Conservation (phyloP, 192 early-diverging fungal genomes). For the Spizellomyces sp. region DNA sequence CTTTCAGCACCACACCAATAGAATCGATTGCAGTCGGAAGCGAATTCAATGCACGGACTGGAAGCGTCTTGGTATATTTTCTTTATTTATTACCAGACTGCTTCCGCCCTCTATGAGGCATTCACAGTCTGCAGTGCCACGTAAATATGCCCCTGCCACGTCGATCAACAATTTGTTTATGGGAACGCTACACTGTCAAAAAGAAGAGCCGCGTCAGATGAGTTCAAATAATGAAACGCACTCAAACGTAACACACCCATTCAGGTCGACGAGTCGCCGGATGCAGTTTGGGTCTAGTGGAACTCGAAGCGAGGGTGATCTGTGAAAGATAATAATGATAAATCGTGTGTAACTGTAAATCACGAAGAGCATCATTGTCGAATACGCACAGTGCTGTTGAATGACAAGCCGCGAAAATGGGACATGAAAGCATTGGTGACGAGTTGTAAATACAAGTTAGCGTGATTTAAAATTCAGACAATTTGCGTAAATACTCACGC, state of each 20-base stretch:
- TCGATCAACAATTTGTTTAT: too few relatives aligned
- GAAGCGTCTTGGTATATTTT: neutral
- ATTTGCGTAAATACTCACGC: conserved; percentile 21
- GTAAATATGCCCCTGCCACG: too few relatives aligned
- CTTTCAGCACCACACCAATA: too few relatives aligned
- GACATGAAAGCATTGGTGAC: neutral
- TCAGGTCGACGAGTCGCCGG: too few relatives aligned
- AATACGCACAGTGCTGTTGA: conserved; percentile 41
- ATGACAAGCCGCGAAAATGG: neutral
- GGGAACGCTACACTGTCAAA: too few relatives aligned
- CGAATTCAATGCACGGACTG: neutral
- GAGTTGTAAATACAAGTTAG: neutral
- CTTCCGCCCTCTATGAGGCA: neutral
- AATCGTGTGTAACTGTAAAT: too few relatives aligned
- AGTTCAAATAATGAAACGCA: too few relatives aligned
- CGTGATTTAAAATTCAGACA: neutral
- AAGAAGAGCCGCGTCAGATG: too few relatives aligned
- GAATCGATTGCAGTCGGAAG: too few relatives aligned
- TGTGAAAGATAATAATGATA: neutral
- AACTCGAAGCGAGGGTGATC: conserved; percentile 56
- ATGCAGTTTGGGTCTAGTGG: conserved; percentile 37
- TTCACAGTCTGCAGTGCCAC: neutral
- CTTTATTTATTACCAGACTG: conserved; percentile 4
- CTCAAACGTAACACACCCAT: too few relatives aligned
- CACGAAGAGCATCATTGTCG: neutral